Conservation (phyloP, 805 yeast genomes). For the Nakazawaea anatomiae region DNA sequence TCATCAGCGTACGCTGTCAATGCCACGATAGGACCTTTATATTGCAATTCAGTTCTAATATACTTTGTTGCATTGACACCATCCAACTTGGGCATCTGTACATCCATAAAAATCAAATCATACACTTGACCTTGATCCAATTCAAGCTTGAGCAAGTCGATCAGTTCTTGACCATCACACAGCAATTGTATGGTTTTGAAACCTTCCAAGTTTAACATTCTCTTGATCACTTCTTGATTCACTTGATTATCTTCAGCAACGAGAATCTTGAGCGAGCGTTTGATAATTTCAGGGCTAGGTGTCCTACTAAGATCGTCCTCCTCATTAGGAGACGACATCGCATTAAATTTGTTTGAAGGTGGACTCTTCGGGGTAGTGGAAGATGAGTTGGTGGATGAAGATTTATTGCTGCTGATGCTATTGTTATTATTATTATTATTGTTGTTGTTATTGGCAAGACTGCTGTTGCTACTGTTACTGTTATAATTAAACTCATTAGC, state of each 20-base stretch:
- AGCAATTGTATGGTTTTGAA: conserved; percentile 68
- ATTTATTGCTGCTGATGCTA: background rate
- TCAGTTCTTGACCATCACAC: conserved; percentile 87
- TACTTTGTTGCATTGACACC: conserved; percentile 79
- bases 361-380: background rate
- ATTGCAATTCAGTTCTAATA: conserved; percentile 59
- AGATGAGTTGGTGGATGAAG: background rate
- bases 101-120: conserved; percentile 91
- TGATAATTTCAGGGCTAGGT: background rate
- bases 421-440: background rate
- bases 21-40: conserved; percentile 78
- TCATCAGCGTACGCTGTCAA: conserved; percentile 95
- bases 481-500: too few relatives aligned
- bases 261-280: conserved; percentile 44
- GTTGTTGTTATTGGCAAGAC: background rate
- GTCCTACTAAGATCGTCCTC: background rate
- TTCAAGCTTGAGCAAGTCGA: conserved; percentile 53
- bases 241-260: conserved; percentile 94
- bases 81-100: conserved; percentile 90
- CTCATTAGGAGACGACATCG: conserved; percentile 2
- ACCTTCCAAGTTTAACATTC: conserved; percentile 87
- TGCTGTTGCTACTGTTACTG: background rate
- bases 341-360: background rate
- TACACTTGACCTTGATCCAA: conserved; percentile 34
- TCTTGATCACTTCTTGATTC: conserved; percentile 86